Evolutionary conservation across 1,284 basidiomycete genomes (phyloP).

Genomic region (Apiotrichum montevideense): DNA sequence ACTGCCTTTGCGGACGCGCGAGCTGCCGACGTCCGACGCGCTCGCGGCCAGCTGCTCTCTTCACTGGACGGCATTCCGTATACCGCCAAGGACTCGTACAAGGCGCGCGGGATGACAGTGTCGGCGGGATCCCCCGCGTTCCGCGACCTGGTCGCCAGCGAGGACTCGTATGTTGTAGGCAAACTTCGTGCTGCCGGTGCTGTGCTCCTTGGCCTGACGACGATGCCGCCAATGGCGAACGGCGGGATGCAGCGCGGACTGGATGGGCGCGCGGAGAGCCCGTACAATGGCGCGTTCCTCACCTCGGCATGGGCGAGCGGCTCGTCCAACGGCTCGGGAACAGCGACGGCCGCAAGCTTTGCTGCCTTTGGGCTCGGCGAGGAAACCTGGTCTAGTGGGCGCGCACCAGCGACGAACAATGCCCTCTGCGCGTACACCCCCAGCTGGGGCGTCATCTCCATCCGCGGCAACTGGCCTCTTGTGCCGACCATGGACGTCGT

Average conservation of each 20-base stretch:
- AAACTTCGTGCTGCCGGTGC: constrained; percentile 3
- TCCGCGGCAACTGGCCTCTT: constrained; percentile 10
- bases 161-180: constrained; percentile 2
- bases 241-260: constrained; percentile 15
- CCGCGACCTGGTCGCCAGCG: constrained; percentile 3
- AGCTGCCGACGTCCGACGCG: constrained; percentile 2
- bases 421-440: constrained; percentile 11
- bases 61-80: constrained; percentile 7
- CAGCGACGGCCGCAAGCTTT: constrained; percentile 7
- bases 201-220: constrained; percentile 5
- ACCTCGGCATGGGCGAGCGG: constrained; percentile 9
- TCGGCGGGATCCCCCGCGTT: constrained; percentile 9
- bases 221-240: constrained; percentile 9
- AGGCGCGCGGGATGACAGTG: not conserved
- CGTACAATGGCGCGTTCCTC: constrained; percentile 9
- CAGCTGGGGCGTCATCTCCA: constrained; percentile 8
- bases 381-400: constrained; percentile 9
- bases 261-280: constrained; percentile 9
- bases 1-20: constrained; percentile 4
- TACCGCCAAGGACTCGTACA: constrained; percentile 11
- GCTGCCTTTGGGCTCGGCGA: constrained; percentile 11
- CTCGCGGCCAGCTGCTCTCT: constrained; percentile 1
- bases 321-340: constrained; percentile 7
- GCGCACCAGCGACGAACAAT: constrained; percentile 8
- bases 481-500: constrained; percentile 12